These are phyloP conservation scores for Crithidia thermophila DNA, from an alignment of 208 protist species.

Conservation along the genomic window DNA sequence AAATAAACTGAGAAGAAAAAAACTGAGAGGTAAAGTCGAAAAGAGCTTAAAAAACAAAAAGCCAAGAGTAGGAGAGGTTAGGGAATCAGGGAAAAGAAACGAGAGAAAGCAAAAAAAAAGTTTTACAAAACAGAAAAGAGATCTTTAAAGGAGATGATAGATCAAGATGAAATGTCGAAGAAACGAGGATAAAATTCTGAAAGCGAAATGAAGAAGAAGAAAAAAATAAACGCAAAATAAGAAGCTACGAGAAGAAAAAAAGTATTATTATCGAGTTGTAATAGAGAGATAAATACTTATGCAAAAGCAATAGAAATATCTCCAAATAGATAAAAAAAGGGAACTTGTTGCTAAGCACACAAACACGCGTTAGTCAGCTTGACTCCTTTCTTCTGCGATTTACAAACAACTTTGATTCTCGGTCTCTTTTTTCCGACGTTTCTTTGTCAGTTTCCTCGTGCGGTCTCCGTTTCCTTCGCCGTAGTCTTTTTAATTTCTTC, in stretches of 20 bases:
- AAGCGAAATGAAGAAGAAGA: background rate
- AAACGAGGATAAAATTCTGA: constrained; percentile 1
- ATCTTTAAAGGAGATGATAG: background rate
- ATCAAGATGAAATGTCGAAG: constrained; percentile 1
- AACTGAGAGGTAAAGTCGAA: background rate
- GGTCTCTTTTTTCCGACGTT: too few relatives aligned
- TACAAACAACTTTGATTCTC: too few relatives aligned
- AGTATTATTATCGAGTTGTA: constrained; percentile 15
- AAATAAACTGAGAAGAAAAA: background rate
- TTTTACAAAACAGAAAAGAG: background rate
- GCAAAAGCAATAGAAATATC: constrained; percentile 10
- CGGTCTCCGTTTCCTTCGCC: background rate
- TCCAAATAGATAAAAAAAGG: constrained; percentile 1
- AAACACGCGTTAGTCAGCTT: too few relatives aligned
- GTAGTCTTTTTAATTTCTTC: constrained; percentile 6
- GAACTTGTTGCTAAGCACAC: too few relatives aligned
- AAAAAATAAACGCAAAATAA: constrained; percentile 1
- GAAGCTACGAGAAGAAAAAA: background rate
- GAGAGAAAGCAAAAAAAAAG: background rate
- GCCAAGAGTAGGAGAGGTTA: background rate
- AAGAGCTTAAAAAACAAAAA: constrained; percentile 4
- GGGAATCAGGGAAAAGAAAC: constrained; percentile 34
- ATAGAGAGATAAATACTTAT: background rate
- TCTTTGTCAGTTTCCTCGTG: too few relatives aligned
- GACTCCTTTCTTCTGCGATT: too few relatives aligned